Conservation (phyloP, 768 basidiomycete genomes). For the Cubamyces lactineus region DNA sequence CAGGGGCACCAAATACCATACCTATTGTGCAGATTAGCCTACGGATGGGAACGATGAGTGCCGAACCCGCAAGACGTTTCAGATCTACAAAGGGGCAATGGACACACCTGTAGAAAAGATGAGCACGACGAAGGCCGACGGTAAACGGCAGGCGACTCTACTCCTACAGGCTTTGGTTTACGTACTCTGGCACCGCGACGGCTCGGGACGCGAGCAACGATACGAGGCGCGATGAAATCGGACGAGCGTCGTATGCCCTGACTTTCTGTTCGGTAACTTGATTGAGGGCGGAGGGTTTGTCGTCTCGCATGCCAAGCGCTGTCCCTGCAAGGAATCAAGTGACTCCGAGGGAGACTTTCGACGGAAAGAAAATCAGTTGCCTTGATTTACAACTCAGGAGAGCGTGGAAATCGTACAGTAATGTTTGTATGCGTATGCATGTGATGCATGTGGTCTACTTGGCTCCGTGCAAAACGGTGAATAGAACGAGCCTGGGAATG, state of each 20-base stretch:
- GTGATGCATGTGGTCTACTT: no score
- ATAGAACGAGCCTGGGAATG: no score
- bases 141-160: background rate
- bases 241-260: background rate
- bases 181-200: background rate
- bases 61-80: no score
- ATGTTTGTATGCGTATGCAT: no score
- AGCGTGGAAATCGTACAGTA: no score
- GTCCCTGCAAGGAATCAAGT: background rate
- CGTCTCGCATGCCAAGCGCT: background rate
- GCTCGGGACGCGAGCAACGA: slow-evolving; percentile 6
- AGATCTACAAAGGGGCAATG: background rate
- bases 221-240: background rate
- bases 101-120: background rate
- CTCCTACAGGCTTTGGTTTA: background rate
- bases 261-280: background rate
- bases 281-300: background rate
- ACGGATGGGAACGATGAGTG: no score
- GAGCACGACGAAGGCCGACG: background rate
- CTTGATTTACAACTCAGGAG: no score
- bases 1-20: no score
- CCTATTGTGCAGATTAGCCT: no score
- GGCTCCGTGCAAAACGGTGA: no score
- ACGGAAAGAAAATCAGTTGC: no score
- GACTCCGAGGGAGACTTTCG: no score